Conservation (phyloP, 2,329 filamentous ascomycete species). For the Colletotrichum graminicola region DNA sequence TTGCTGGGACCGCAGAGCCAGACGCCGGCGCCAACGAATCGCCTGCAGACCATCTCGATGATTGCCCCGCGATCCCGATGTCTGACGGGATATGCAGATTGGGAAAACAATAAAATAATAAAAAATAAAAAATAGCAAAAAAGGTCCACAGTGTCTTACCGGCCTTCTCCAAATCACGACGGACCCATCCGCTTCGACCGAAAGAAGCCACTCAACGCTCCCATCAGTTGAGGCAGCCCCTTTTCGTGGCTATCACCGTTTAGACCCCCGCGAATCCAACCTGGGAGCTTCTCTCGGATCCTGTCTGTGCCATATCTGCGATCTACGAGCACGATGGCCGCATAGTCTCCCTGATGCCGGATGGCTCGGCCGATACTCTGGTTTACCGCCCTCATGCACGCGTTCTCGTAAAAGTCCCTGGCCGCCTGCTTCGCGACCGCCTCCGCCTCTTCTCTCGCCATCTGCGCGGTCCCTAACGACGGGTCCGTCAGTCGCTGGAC, state of each 20-base stretch:
- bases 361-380: constrained; percentile 96
- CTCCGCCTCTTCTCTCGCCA: constrained; percentile 49
- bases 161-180: constrained; percentile 41
- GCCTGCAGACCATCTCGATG: constrained; percentile 9
- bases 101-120: no score
- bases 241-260: constrained; percentile 61
- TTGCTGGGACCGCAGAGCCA: not conserved
- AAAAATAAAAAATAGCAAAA: no score
- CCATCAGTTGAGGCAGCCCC: constrained; percentile 70
- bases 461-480: constrained; percentile 44
- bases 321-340: constrained; percentile 89
- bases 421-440: constrained; percentile 67
- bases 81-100: not conserved
- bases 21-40: not conserved
- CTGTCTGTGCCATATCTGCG: constrained; percentile 79
- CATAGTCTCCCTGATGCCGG: constrained; percentile 88
- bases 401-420: constrained; percentile 90
- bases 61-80: not conserved
- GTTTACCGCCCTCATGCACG: constrained; percentile 96
- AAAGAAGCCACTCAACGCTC: constrained; percentile 69
- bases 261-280: constrained; percentile 86
- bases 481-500: constrained; percentile 51
- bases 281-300: constrained; percentile 84
- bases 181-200: constrained; percentile 58
- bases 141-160: not conserved